These are phyloP conservation scores for Coniochaeta pulveracea DNA, from an alignment of 2,329 filamentous ascomycete species.

Conservation along the genomic window DNA sequence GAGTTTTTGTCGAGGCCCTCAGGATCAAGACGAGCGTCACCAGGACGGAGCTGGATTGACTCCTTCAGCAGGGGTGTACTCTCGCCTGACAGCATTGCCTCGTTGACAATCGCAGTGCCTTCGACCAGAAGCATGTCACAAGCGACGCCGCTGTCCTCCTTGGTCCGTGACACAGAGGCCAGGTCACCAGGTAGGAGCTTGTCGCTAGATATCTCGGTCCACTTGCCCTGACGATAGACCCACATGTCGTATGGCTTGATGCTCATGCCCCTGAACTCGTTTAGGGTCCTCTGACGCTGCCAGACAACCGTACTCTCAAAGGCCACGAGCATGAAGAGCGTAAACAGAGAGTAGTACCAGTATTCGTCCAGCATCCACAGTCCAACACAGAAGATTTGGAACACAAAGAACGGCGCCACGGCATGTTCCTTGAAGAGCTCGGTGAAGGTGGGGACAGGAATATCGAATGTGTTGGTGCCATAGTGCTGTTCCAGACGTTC, in stretches of 20 bases:
- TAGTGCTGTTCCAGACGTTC: conserved; percentile 81
- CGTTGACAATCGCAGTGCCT: conserved; percentile 94
- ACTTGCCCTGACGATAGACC: conserved; percentile 79
- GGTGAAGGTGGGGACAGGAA: conserved; percentile 88
- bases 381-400: conserved; percentile 97
- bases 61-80: conserved; percentile 96
- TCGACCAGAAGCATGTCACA: conserved; percentile 96
- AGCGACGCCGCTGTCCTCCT: conserved; percentile 92
- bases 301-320: conserved; percentile 99
- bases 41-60: conserved; percentile 80
- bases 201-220: conserved; percentile 83
- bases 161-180: conserved; percentile 83
- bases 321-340: conserved; percentile 92
- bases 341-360: conserved; percentile 99
- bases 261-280: conserved; percentile 97
- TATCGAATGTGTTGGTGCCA: conserved; percentile 92
- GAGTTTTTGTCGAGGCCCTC: conserved; percentile 94
- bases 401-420: conserved; percentile 97
- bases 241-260: conserved; percentile 96
- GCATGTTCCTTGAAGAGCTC: conserved; percentile 98
- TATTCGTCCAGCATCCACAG: conserved; percentile 99
- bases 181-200: conserved; percentile 87
- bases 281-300: conserved; percentile 93
- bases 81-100: conserved; percentile 97
- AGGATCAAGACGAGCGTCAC: conserved; percentile 67